Base-by-base conservation (phyloP, 306 rosid species). In the Hylodesmum podocarpum region DNA sequence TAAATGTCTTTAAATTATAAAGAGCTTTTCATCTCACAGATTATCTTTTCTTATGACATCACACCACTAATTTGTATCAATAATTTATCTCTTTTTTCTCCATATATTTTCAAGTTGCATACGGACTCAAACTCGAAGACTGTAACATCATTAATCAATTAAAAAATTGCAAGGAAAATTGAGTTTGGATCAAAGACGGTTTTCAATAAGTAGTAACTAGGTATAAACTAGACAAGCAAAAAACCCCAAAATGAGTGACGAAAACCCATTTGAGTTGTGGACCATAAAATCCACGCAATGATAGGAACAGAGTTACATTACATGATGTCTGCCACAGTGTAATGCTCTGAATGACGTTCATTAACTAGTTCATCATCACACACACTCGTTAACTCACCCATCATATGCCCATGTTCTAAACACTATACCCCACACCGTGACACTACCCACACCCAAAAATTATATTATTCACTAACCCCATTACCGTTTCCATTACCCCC, bases 311-410 rank as follows among this genome's bases (percentile, higher is more conserved):
- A 83, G 72, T 36, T 55, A 50, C 58, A 61, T 11, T 16, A 49
- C 36, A 75, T 19, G 28, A 46, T 77, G 73, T 67, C 54, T 65
- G 47, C 71, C 80, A 75, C 72, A 57, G 61, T 70, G 19, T 39
- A 68, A 21, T 72, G 41, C 43, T 59, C 28, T 49, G 18, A 73
- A 68, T 72, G 57, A 55, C 31, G 21, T 70, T 61, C 11, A 41
- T 43, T 7, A 43, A 53, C 34, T 57, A 73, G 36, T 65, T 36
- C 34, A 29, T 70, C 25, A 47, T 8, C 41, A 59, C n/a, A 29
- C 41, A 12, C 53, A 57, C 25, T 14, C 28, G 15, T 22, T n/a
- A n/a, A 58, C 44, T 8, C 57, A 21, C 10, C 81, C 54, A 58
- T 46, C 47, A 57, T n/a, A n/a, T 28, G 27, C 58, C 66, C 80